Evolutionary conservation across 257 asterid species (phyloP), one percentile per base, ranked within the genome.

Genomic region (Scutellaria galericulata): DNA sequence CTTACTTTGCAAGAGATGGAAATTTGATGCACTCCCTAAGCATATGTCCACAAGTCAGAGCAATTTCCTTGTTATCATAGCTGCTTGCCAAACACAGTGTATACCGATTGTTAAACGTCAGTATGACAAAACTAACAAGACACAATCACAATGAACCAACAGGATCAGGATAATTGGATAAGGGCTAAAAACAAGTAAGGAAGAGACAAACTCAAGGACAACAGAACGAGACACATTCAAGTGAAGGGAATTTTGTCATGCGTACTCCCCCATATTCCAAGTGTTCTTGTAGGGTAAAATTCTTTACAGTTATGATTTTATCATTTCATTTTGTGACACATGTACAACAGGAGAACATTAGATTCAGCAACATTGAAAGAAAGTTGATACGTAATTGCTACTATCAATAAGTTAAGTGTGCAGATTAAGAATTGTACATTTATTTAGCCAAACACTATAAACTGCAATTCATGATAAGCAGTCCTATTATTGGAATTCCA

Each of bases 41-140:
- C 98, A 95, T 88, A 82, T 89, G 83, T 72, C 99, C 98, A 72
- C 96, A 91, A 74, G 93, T 93, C 84, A 87, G 81, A 60, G 99
- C 99, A 83, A 95, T 92, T 76, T 92, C 98, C 86, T 90, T 95
- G 87, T 95, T 92, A 75, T 92, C 99, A 59, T 95, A 95, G 84
- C 99, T 95, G 96, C 58, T 73, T 67, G 55, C 51, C 70, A 70
- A 76, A 60, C 59, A 80, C 72, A 61, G 7, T 22, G 40, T 61
- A 51, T 54, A 66, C 44, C 59, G 56, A 58, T 51, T 62, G 52
- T 64, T 45, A 55, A 60, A 70, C 64, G 70, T 55, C 48, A 45
- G 13, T 72, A 47, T 66, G 50, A 42, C 75, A 71, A 4, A 31
- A 31, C 5, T 48, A 62, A 68, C 58, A 58, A 59, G 64, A 45